Evolutionary conservation across 106 monocot genomes (phyloP).

Genomic region (Allium cepa): DNA sequence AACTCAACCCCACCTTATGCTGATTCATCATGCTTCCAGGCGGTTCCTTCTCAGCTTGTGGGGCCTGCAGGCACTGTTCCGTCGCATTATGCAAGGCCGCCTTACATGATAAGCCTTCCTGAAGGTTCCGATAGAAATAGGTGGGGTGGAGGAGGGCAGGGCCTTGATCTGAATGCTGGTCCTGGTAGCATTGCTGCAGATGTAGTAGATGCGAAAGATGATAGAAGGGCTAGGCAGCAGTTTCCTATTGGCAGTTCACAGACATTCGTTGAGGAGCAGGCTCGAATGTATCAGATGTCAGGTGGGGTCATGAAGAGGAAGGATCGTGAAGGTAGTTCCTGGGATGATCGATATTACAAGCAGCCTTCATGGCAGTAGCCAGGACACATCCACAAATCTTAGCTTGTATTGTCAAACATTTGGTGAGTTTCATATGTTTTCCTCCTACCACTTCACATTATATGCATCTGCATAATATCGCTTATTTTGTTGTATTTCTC

Average conservation of each 20-base stretch:
- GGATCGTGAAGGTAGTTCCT: constrained; percentile 61
- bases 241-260: constrained; percentile 33
- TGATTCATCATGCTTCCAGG: constrained; percentile 44
- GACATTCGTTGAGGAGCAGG: constrained; percentile 55
- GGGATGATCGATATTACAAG: constrained; percentile 67
- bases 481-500: neutral
- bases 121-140: constrained; percentile 53
- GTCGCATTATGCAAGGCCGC: constrained; percentile 41
- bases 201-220: constrained; percentile 46
- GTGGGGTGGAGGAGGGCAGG: constrained; percentile 41
- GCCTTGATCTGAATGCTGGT: constrained; percentile 82
- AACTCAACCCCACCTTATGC: constrained; percentile 35
- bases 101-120: constrained; percentile 38
- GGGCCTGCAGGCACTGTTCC: constrained; percentile 27
- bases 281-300: constrained; percentile 42
- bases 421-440: constrained; percentile 1
- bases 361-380: constrained; percentile 50
- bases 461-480: neutral
- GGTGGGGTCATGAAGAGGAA: constrained; percentile 44
- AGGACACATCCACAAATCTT: neutral
- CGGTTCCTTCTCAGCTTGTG: constrained; percentile 38
- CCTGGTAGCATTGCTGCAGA: constrained; percentile 59
- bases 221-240: constrained; percentile 35
- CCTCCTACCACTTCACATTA: too few relatives aligned
- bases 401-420: neutral